Base-by-base conservation (phyloP, 2,329 filamentous ascomycete genomes). In the Fusarium concolor region DNA sequence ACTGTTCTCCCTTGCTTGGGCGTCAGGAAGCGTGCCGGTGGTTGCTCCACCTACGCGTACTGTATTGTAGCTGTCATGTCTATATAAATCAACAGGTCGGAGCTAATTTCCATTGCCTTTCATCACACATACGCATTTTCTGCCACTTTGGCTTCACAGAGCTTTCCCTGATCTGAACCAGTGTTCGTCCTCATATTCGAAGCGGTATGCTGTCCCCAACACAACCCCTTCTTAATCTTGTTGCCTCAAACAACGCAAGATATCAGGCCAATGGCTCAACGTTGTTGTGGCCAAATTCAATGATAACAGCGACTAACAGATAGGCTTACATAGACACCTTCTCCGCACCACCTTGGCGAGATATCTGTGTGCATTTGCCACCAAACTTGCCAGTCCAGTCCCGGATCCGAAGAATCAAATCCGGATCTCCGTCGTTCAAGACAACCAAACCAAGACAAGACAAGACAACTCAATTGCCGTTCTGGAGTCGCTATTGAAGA, bases 401-500 rank as follows among this genome's bases (percentile, higher is more conserved):
- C 54, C 68, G 71, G 68, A 70, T 59, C 71, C 70, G 71, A 73
- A 68, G 46, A 33, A 37, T 28, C 44, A 31, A 44, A 29, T 39
- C 66, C 68, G 63, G 43, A 67, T 57, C 44, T 68, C 63, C 58
- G 45, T 69, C 33, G 11, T 53, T 31, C 52, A 44, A 54, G 41
- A 49, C 39, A 38, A 33, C 22, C 45, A 56, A 29, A 29, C 18
- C 37, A 18, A 20, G 37, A 22, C 18, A 26, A 26, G 24, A 29
- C 28, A 31, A 31, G 29, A 15, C 15, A 17, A n/a, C 15, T 39
- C 39, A 42, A 42, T 61, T 73, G 71, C 58, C 66, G 71, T 60
- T 74, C 71, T 74, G 71, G 71, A 61, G 65, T 74, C 67, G 71
- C 65, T 74, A 74, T 74, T 74, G 70, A 74, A 46, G 71, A 74